These are phyloP conservation scores for Cyclostephanos invisitatus DNA, from an alignment of 108 stramenopile species.

Conservation along the genomic window DNA sequence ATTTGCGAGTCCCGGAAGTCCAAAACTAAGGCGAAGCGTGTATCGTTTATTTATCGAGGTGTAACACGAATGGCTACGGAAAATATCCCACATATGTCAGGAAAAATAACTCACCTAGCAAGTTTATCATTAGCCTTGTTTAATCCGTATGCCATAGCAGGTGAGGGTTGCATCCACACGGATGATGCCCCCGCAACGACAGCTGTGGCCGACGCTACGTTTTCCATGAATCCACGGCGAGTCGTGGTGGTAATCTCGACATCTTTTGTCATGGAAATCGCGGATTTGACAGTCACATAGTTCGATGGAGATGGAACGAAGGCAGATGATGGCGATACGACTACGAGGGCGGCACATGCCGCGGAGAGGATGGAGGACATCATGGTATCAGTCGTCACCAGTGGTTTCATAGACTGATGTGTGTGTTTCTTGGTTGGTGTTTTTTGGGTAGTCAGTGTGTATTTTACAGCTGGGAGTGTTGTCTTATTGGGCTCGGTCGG, in stretches of 20 bases:
- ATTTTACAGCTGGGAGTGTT: too few relatives aligned
- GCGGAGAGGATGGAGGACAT: constrained; percentile 19
- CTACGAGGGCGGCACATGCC: constrained; percentile 20
- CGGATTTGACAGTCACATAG: not conserved
- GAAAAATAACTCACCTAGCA: constrained; percentile 35
- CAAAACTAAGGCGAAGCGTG: constrained; percentile 50
- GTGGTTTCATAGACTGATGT: too few relatives aligned
- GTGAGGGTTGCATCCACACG: constrained; percentile 51
- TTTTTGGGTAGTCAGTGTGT: too few relatives aligned
- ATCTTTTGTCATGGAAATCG: constrained; percentile 19
- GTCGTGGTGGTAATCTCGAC: constrained; percentile 15
- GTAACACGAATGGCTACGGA: not conserved
- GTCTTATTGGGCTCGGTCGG: too few relatives aligned
- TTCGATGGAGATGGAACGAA: constrained; percentile 19
- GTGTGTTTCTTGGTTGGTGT: too few relatives aligned
- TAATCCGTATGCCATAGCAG: constrained; percentile 71
- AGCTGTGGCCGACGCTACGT: constrained; percentile 51
- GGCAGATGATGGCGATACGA: constrained; percentile 24
- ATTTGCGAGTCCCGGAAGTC: constrained; percentile 67
- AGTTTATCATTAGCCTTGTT: constrained; percentile 79
- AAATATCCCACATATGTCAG: not conserved
- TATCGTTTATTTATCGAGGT: not conserved
- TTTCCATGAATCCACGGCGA: constrained; percentile 70
- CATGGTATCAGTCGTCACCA: too few relatives aligned
- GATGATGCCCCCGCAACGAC: constrained; percentile 50